Conservation (phyloP, 2,329 filamentous ascomycete genomes). For the Aspergillus ochraceus region DNA sequence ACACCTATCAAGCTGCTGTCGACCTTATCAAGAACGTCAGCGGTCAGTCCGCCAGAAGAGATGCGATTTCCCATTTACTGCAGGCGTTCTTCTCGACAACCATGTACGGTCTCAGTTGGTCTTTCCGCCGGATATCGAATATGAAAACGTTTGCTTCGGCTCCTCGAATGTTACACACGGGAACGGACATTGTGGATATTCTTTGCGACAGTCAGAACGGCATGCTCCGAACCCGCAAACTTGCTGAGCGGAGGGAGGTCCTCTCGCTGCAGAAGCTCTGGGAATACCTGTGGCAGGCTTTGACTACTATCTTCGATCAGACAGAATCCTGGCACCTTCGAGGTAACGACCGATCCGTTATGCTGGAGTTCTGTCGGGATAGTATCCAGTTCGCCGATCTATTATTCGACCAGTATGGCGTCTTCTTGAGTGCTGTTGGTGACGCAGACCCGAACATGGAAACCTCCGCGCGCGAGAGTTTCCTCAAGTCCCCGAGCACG, state of each 20-base stretch:
- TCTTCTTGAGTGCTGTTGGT: conserved; percentile 72
- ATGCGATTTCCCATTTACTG: conserved; percentile 63
- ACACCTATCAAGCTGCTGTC: conserved; percentile 76
- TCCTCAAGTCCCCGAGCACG: conserved; percentile 64
- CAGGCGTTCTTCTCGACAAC: conserved; percentile 57
- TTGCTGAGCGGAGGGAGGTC: conserved; percentile 61
- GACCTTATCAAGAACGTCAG: conserved; percentile 83
- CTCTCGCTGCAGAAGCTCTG: conserved; percentile 74
- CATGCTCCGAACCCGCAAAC: conserved; percentile 57
- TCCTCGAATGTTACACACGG: conserved; percentile 61
- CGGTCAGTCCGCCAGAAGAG: conserved; percentile 62
- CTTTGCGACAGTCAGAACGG: conserved; percentile 65
- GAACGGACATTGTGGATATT: conserved; percentile 62
- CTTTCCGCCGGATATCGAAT: conserved; percentile 56
- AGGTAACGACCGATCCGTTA: conserved; percentile 68
- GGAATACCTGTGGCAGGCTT: conserved; percentile 77
- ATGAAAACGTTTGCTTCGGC: conserved; percentile 61
- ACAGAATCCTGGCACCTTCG: conserved; percentile 79
- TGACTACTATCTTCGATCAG: conserved; percentile 77
- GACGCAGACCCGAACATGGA: conserved; percentile 43
- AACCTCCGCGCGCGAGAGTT: conserved; percentile 48
- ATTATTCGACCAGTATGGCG: conserved; percentile 79
- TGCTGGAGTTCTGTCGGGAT: conserved; percentile 93
- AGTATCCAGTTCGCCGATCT: conserved; percentile 91
- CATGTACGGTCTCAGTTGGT: conserved; percentile 57